These are phyloP conservation scores for Lentinula boryana DNA, from an alignment of 768 basidiomycete species.

Conservation along the genomic window DNA sequence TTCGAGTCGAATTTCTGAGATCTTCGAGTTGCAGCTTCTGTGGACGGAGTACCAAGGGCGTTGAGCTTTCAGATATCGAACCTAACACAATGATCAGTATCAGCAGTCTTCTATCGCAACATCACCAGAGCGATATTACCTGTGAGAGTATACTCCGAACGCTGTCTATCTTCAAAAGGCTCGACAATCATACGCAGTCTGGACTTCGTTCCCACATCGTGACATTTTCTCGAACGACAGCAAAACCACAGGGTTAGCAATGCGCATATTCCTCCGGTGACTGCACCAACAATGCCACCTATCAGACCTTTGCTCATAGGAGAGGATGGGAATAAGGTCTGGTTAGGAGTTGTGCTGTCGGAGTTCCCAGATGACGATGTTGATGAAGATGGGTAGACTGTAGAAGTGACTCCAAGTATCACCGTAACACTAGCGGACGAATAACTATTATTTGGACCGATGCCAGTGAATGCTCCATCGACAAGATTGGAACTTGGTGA, in stretches of 20 bases:
- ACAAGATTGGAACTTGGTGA: not conserved
- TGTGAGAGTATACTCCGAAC: not conserved
- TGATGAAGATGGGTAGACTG: not conserved
- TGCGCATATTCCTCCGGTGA: not conserved
- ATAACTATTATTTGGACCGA: too few relatives aligned
- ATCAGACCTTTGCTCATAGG: not conserved
- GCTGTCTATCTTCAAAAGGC: not conserved
- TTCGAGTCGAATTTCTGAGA: not conserved
- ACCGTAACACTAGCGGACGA: not conserved
- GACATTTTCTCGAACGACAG: not conserved
- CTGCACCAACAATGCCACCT: not conserved
- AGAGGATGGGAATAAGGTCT: not conserved
- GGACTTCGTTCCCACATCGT: not conserved
- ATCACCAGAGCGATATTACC: not conserved
- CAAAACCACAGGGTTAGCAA: not conserved
- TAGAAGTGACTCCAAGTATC: not conserved
- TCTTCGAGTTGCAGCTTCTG: not conserved
- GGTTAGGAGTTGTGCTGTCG: not conserved
- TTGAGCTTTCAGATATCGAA: not conserved
- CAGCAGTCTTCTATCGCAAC: not conserved
- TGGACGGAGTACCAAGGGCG: not conserved
- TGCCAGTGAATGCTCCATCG: too few relatives aligned
- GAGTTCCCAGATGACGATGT: not conserved
- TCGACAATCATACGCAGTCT: not conserved
- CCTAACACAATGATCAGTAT: not conserved